Percentiles rank a stretch among this genome's conserved stretches.
phyloP scores from a whole-genome alignment of 2,329 filamentous ascomycete genomes.

The Cercospora berteroae region DNA sequence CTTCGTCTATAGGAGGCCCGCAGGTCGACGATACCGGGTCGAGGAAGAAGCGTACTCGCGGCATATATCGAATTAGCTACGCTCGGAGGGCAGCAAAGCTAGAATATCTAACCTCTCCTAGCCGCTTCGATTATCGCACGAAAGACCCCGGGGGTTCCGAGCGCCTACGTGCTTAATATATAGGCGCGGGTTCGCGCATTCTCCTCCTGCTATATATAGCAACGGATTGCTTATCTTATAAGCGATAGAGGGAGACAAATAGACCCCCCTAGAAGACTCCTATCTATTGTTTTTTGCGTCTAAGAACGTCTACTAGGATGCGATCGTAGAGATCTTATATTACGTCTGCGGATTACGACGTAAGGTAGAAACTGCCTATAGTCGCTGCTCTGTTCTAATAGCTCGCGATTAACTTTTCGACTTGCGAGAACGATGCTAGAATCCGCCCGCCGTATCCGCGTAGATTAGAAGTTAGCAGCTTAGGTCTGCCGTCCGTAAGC shows the following conservation, averaged over 20 bases:
- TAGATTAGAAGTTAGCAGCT: not conserved
- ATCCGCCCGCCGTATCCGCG: not conserved
- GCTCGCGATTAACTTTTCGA: not conserved
- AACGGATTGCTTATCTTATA: not conserved
- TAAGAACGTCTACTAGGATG: not conserved
- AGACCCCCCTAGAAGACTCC: not conserved
- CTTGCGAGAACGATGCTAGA: not conserved
- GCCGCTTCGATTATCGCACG: not conserved
- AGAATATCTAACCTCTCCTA: not conserved
- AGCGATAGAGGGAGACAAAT: not conserved
- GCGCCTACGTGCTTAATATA: not conserved
- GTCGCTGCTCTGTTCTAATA: not conserved
- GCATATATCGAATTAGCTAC: not conserved
- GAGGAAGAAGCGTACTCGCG: not conserved
- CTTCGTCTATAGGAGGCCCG: not conserved
- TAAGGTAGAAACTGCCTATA: not conserved
- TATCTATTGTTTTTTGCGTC: not conserved
- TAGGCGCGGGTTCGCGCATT: not conserved
- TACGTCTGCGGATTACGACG: not conserved
- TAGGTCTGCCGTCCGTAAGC: not conserved
- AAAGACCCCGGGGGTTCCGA: not conserved
- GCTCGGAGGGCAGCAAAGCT: not conserved
- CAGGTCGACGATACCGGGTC: not conserved
- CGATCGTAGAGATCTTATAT: not conserved
- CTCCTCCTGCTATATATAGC: not conserved